These are phyloP conservation scores for Brettanomyces custersianus DNA, from an alignment of 805 yeast genomes.

Conservation along the genomic window DNA sequence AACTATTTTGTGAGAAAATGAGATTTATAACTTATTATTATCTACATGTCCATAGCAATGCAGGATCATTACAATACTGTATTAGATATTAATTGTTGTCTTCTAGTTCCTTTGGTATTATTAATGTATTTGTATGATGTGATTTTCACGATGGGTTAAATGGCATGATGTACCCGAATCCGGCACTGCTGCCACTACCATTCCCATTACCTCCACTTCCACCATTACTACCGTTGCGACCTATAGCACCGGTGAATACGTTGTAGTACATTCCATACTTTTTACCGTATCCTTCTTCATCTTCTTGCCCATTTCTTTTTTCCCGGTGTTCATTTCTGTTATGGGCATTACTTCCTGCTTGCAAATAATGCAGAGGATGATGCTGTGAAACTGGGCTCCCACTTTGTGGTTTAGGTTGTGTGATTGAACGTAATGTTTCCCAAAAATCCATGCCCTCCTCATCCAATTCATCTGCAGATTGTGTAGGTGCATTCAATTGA, in stretches of 20 bases:
- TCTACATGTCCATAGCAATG: neutral
- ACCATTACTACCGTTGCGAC: slow-evolving; percentile 6
- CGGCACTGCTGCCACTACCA: neutral
- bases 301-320: slow-evolving; percentile 15
- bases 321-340: neutral
- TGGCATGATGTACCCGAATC: slow-evolving; percentile 20
- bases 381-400: slow-evolving; percentile 41
- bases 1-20: slow-evolving; percentile 44
- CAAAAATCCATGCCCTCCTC: slow-evolving; percentile 65
- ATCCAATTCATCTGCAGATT: slow-evolving; percentile 35
- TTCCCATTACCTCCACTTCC: slow-evolving; percentile 1
- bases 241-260: no score
- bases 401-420: slow-evolving; percentile 28
- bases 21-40: neutral
- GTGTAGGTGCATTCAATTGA: neutral
- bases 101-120: neutral
- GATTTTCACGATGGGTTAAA: slow-evolving; percentile 21
- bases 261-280: slow-evolving; percentile 27
- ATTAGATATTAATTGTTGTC: no score
- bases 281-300: slow-evolving; percentile 22
- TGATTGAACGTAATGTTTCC: slow-evolving; percentile 56
- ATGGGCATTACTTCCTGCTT: slow-evolving; percentile 12
- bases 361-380: slow-evolving; percentile 39
- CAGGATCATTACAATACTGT: neutral
- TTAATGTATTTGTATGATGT: neutral